A percentile compares a stretch with the other conserved stretches of the same genome.
Conservation (phyloP, 1,284 basidiomycete species). For the Sporisorium sorghi region DNA sequence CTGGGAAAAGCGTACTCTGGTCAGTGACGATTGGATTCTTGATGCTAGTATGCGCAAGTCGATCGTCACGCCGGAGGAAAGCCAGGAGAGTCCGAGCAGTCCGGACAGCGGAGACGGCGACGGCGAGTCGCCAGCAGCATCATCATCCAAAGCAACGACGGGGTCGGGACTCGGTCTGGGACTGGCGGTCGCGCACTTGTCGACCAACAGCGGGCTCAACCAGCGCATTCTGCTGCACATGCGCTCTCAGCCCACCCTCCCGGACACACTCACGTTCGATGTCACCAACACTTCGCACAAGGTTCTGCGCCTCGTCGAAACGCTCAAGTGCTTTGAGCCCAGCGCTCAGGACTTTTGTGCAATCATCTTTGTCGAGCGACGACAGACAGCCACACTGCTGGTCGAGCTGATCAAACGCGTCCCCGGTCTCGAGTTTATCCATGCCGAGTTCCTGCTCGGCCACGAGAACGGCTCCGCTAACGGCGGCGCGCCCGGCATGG, state of each 20-base stretch:
- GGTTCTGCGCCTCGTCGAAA: conserved; percentile 43
- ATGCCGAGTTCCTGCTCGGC: conserved; percentile 49
- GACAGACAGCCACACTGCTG: conserved; percentile 50
- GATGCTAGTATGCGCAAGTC: conserved; percentile 20
- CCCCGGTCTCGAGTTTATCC: conserved; percentile 39
- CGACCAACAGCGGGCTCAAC: conserved; percentile 28
- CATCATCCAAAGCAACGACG: conserved; percentile 5
- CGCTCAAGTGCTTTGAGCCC: conserved; percentile 41
- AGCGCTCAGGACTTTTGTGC: conserved; percentile 39
- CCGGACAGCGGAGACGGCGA: neutral
- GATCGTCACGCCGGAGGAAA: conserved; percentile 4
- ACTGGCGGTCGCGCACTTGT: conserved; percentile 24
- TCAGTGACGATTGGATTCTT: conserved; percentile 35
- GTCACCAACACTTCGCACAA: conserved; percentile 42
- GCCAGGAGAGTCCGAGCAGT: neutral
- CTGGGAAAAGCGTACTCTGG: conserved; percentile 18
- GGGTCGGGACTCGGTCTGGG: conserved; percentile 7
- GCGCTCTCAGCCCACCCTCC: conserved; percentile 20
- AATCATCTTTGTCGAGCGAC: conserved; percentile 57
- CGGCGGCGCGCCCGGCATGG: conserved; percentile 36
- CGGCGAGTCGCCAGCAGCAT: neutral
- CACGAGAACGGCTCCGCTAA: conserved; percentile 34
- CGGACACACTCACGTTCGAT: conserved; percentile 17
- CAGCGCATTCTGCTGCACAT: conserved; percentile 31
- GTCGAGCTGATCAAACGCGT: conserved; percentile 53